Evolutionary conservation across 2,329 filamentous ascomycete genomes (phyloP).

Genomic region (Botrytis fabae): DNA sequence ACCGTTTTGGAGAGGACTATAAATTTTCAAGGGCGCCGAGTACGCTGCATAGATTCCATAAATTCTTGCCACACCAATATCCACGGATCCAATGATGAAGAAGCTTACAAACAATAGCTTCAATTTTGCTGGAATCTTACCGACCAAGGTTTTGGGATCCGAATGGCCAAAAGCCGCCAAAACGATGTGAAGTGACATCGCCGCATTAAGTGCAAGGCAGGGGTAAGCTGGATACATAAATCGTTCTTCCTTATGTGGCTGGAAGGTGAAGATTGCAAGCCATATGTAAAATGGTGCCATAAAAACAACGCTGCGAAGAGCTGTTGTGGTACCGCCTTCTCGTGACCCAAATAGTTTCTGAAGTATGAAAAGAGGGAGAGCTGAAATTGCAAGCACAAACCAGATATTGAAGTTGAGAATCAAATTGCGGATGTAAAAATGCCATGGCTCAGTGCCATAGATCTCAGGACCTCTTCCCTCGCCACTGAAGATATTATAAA

Average conservation of each 20-base stretch:
- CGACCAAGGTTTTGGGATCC: conserved; percentile 64
- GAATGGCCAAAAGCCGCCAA: conserved; percentile 72
- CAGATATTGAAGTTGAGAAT: conserved; percentile 93
- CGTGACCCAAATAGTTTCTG: conserved; percentile 64
- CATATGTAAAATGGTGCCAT: conserved; percentile 89
- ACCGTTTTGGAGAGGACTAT: conserved; percentile 60
- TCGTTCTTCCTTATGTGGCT: conserved; percentile 95
- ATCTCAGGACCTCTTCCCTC: conserved; percentile 80
- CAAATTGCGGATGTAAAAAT: conserved; percentile 92
- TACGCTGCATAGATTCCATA: conserved; percentile 80
- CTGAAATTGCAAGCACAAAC: conserved; percentile 76
- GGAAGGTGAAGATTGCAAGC: conserved; percentile 85
- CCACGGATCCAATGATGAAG: conserved; percentile 63
- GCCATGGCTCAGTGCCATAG: conserved; percentile 95
- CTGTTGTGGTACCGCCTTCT: conserved; percentile 62
- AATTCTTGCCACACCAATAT: conserved; percentile 69
- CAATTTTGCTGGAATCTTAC: conserved; percentile 71
- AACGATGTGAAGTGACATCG: conserved; percentile 78
- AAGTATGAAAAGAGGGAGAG: conserved; percentile 72
- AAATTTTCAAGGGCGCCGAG: conserved; percentile 73
- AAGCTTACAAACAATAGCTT: conserved; percentile 65
- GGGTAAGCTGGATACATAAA: conserved; percentile 99
- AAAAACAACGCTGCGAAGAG: conserved; percentile 75
- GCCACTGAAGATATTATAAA: conserved; percentile 89
- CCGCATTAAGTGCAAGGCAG: conserved; percentile 83